These are phyloP conservation scores for Phytopythium chamaehyphon DNA, from an alignment of 352 stramenopile species.

Conservation along the genomic window DNA sequence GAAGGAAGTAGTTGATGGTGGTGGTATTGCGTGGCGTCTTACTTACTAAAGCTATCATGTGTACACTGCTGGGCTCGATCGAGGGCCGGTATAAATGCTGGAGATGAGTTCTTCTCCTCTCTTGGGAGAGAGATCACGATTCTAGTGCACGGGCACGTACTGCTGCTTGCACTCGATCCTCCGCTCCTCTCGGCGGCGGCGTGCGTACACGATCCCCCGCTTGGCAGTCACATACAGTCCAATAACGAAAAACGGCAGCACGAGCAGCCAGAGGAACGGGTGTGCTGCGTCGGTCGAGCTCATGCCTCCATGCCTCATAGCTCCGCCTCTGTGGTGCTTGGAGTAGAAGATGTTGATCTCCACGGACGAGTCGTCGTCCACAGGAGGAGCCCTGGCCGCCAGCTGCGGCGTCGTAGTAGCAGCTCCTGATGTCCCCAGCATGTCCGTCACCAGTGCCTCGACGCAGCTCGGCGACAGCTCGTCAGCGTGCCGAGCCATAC, in stretches of 20 bases:
- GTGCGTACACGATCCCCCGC: slow-evolving; percentile 34
- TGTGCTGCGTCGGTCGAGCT: slow-evolving; percentile 16
- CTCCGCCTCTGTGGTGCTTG: slow-evolving; percentile 35
- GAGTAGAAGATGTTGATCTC: slow-evolving; percentile 60
- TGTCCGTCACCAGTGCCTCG: slow-evolving; percentile 29
- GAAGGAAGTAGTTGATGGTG: too few species aligned
- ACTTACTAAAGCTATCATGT: too few species aligned
- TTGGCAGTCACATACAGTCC: slow-evolving; percentile 50
- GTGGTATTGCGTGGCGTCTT: too few species aligned
- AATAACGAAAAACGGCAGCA: slow-evolving; percentile 64
- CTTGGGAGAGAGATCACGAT: slow-evolving; percentile 2
- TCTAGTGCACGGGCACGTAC: slow-evolving; percentile 59
- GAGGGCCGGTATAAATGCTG: too few species aligned
- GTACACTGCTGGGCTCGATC: too few species aligned
- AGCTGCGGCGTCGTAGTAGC: slow-evolving; percentile 5
- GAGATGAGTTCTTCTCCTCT: too few species aligned
- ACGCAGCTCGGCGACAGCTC: slow-evolving; percentile 50
- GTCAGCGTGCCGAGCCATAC: slow-evolving; percentile 48
- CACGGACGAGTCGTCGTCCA: slow-evolving; percentile 47
- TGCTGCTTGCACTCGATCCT: slow-evolving; percentile 65
- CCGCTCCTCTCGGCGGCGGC: slow-evolving; percentile 52
- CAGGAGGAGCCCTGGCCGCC: slow-evolving; percentile 6
- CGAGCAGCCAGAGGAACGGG: slow-evolving; percentile 42
- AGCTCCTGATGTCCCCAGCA: slow-evolving; percentile 10
- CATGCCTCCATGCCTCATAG: slow-evolving; percentile 14